A percentile compares a stretch with the other conserved stretches of the same genome.
Conservation (phyloP, 2,329 filamentous ascomycete genomes). For the Exophiala spinifera region DNA sequence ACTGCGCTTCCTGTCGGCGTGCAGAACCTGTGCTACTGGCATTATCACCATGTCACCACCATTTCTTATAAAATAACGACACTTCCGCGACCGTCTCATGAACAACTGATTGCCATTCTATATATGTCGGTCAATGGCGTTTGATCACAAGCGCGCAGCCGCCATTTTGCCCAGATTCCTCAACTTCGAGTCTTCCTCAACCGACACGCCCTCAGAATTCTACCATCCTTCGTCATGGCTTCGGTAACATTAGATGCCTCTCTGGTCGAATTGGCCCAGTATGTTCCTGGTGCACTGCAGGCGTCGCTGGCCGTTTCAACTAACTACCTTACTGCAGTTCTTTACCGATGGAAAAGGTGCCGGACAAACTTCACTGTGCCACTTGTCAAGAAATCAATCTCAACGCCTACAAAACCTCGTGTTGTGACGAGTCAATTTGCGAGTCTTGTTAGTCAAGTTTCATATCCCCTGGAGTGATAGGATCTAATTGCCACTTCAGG, state of each 20-base stretch:
- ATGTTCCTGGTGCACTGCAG: constrained; percentile 4
- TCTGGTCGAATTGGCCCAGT: constrained; percentile 30
- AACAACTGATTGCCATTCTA: not conserved
- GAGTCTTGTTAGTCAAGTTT: constrained; percentile 65
- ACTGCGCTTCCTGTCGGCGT: not conserved
- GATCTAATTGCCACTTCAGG: constrained; percentile 12
- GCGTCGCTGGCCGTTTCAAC: not conserved
- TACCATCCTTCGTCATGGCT: constrained; percentile 16
- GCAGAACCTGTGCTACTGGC: not conserved
- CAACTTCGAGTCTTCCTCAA: not conserved
- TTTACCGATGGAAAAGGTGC: constrained; percentile 77
- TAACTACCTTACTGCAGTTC: constrained; percentile 57
- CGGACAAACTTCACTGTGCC: constrained; percentile 93
- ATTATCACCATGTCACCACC: not conserved
- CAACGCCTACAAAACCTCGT: constrained; percentile 86
- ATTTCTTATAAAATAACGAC: not conserved
- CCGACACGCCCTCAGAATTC: not conserved
- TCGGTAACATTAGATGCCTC: constrained; percentile 16
- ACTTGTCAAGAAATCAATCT: constrained; percentile 87
- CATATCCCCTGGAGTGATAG: not conserved
- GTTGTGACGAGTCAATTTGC: constrained; percentile 94
- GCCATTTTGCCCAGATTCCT: constrained; percentile 4
- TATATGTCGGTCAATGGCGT: constrained; percentile 10
- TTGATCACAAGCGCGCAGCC: constrained; percentile 6
- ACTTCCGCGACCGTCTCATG: not conserved